Evolutionary conservation across 1,284 basidiomycete species (phyloP).

Genomic region (Trametes sp.): DNA sequence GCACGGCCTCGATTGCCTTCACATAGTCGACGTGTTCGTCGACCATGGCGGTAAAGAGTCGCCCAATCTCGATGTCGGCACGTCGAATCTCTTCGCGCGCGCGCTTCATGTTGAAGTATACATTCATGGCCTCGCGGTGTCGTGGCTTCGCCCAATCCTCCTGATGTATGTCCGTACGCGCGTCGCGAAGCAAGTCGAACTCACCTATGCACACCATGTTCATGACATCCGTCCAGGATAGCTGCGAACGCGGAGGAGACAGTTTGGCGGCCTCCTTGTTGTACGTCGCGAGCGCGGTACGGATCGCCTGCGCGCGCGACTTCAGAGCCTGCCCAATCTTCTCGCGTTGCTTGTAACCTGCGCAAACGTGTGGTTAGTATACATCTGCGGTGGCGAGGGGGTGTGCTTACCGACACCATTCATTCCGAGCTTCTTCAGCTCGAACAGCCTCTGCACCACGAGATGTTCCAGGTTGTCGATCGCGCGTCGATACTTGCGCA

Average conservation of each 20-base stretch:
- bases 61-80: constrained; percentile 13
- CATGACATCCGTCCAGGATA: constrained; percentile 8
- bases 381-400: background rate
- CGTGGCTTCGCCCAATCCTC: constrained; percentile 13
- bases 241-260: constrained; percentile 4
- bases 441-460: constrained; percentile 17
- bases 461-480: constrained; percentile 16
- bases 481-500: constrained; percentile 8
- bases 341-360: constrained; percentile 24
- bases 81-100: constrained; percentile 19
- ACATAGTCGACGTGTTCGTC: constrained; percentile 8
- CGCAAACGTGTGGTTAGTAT: background rate
- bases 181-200: constrained; percentile 22
- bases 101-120: constrained; percentile 20
- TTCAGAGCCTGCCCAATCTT: constrained; percentile 21
- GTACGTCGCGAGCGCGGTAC: constrained; percentile 14
- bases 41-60: constrained; percentile 7
- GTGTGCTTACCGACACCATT: constrained; percentile 10
- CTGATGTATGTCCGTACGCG: constrained; percentile 7
- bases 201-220: constrained; percentile 17
- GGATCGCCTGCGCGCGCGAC: constrained; percentile 16
- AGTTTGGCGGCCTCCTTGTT: constrained; percentile 7
- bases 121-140: constrained; percentile 12
- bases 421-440: constrained; percentile 14
- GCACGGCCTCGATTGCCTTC: background rate